These are phyloP conservation scores for Cordyceps pruinosa DNA, from an alignment of 2,329 filamentous ascomycete genomes.

Conservation along the genomic window DNA sequence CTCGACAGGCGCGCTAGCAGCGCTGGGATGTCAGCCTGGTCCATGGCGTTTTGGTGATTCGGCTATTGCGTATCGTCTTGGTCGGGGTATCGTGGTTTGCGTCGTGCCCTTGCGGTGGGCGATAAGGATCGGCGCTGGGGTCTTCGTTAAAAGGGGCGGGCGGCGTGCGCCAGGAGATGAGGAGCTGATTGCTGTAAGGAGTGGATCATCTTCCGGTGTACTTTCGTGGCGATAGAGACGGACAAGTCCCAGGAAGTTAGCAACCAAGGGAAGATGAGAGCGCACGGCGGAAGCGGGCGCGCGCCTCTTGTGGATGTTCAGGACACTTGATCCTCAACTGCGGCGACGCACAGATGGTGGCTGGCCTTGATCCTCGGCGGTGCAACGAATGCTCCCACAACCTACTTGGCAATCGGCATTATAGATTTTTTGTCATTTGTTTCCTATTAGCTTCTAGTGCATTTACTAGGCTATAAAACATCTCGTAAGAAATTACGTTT, in stretches of 20 bases:
- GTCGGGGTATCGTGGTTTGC: neutral
- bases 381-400: neutral
- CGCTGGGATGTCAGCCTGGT: conserved; percentile 60
- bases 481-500: conserved; percentile 1
- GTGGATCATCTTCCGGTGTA: neutral
- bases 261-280: neutral
- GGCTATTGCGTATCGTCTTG: neutral
- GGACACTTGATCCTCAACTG: neutral
- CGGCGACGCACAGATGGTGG: neutral
- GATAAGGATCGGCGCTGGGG: neutral
- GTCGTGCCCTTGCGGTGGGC: neutral
- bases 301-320: neutral
- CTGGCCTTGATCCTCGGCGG: neutral
- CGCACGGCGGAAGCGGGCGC: neutral
- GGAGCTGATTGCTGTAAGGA: neutral
- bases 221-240: neutral
- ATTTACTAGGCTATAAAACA: neutral
- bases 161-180: conserved; percentile 4
- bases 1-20: conserved; percentile 57
- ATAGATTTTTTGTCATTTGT: neutral
- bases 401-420: neutral
- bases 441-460: neutral
- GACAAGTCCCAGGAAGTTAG: neutral
- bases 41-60: conserved; percentile 38
- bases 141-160: conserved; percentile 1